Percentiles rank a stretch among this genome's conserved stretches.
These are phyloP conservation scores for Fonsecaea pugnacius DNA, from an alignment of 2,329 filamentous ascomycete species.

Conservation along the genomic window DNA sequence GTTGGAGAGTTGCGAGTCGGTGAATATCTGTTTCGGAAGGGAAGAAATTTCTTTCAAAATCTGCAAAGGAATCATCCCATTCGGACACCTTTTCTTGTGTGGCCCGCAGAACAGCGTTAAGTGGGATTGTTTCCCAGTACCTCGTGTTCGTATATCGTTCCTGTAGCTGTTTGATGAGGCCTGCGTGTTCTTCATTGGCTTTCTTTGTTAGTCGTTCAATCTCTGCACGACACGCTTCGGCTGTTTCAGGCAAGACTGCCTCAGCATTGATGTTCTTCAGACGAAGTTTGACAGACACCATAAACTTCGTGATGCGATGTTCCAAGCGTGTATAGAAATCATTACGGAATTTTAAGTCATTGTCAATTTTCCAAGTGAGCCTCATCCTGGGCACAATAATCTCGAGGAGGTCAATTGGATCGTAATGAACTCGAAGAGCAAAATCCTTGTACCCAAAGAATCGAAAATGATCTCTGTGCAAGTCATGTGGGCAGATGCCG, in stretches of 20 bases:
- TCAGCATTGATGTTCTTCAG: constrained; percentile 89
- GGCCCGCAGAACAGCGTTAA: constrained; percentile 84
- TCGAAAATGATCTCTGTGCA: constrained; percentile 87
- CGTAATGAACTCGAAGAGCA: constrained; percentile 86
- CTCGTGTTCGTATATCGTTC: constrained; percentile 90
- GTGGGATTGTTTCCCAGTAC: constrained; percentile 94
- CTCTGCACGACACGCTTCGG: constrained; percentile 78
- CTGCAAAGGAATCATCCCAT: constrained; percentile 87
- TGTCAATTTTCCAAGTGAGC: constrained; percentile 97
- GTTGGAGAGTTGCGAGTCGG: constrained; percentile 84
- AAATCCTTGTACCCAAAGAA: constrained; percentile 90
- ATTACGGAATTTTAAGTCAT: constrained; percentile 90
- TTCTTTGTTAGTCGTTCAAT: constrained; percentile 77
- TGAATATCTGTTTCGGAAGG: constrained; percentile 95
- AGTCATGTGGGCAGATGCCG: constrained; percentile 83
- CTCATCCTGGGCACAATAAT: constrained; percentile 87
- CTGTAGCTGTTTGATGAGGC: constrained; percentile 76
- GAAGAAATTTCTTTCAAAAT: constrained; percentile 92
- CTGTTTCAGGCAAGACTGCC: constrained; percentile 84
- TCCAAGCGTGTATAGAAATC: constrained; percentile 83
- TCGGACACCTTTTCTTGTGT: constrained; percentile 92
- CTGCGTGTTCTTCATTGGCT: constrained; percentile 79
- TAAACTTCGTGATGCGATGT: constrained; percentile 82
- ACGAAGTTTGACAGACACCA: constrained; percentile 79
- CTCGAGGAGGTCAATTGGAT: constrained; percentile 88